Conservation (phyloP, 495 filamentous ascomycete genomes). For the Penicillium antarcticum region DNA sequence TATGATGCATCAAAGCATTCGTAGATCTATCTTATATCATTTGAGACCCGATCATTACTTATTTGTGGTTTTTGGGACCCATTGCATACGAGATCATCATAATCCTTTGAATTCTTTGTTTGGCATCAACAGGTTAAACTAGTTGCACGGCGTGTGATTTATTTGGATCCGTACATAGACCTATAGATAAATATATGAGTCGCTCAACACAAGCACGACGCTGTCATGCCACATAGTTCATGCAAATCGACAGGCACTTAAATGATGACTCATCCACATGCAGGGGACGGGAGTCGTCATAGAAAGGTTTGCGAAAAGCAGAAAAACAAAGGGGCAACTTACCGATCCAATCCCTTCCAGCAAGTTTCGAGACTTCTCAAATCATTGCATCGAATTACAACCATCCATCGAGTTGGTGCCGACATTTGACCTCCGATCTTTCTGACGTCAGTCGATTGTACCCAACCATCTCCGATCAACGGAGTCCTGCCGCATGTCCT, state of each 20-base stretch:
- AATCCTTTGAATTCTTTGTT: neutral
- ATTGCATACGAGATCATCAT: neutral
- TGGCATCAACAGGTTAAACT: neutral
- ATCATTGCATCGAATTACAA: neutral
- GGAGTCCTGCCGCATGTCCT: constrained; percentile 12
- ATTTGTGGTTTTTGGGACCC: neutral
- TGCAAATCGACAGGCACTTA: neutral
- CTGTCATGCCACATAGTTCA: neutral
- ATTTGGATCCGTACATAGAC: neutral
- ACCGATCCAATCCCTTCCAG: neutral
- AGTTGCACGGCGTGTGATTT: neutral
- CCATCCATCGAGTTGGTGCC: neutral
- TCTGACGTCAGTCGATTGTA: constrained; percentile 31
- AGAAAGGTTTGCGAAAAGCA: constrained; percentile 1
- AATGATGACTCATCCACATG: constrained; percentile 2
- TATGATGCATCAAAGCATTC: constrained; percentile 67
- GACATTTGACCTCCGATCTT: neutral
- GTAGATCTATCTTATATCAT: constrained; percentile 6
- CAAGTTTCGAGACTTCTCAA: neutral
- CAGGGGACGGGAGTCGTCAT: neutral
- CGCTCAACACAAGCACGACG: neutral
- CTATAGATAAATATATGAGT: neutral
- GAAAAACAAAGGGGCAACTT: constrained; percentile 3
- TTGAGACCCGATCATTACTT: neutral
- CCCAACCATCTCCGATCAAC: constrained; percentile 1